Evolutionary conservation across 495 filamentous ascomycete genomes (phyloP), one percentile per base, ranked within the genome.

Genomic region (Tirmania nivea): DNA sequence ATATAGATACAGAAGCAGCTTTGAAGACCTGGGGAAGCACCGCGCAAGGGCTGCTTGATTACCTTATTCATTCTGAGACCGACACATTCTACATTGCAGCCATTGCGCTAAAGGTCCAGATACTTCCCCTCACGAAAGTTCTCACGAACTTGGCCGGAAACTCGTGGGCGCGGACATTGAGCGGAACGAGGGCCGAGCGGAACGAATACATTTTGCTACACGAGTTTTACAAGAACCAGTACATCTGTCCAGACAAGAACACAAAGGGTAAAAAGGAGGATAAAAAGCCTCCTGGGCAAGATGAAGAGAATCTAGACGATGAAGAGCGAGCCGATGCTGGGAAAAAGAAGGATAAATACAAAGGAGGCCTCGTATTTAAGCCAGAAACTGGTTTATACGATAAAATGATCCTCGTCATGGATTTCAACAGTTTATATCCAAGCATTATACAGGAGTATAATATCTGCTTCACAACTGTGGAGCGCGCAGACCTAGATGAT

Each of bases 381-480:
- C 90, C 90, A 12, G 89, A 96, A 66, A 95, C 84, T 65, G 90
- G 92, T 9, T 74, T 97, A 21, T 96, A 96, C 63, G 92, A 97
- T 71, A 88, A 84, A 67, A 93, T 89, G 61, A 79, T 97, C 34
- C 75, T 97, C 19, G 90, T 97, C 65, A 97, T 97, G 90, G 90
- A 97, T 70, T 97, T 96, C 71, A 97, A 97, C 75, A 94, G 86
- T 67, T 71, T 97, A 60, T 97, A 97, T 62, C 90, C 90, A 12
- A 94, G 87, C 67, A 95, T 97, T 60, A 97, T 97, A 59, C 92
- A 96, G 65, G 92, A 97, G 72, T 96, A 77, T 70, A 97, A 97
- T 65, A 97, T 97, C 61, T 97, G 90, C 70, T 97, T 97, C 68
- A 97, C 90, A 4, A 97, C 90, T 0, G 86, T 96, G 5, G 85